A percentile compares a stretch with the other conserved stretches of the same genome.
Conservation (phyloP, 2,329 filamentous ascomycete genomes). For the Neonectria hederae region DNA sequence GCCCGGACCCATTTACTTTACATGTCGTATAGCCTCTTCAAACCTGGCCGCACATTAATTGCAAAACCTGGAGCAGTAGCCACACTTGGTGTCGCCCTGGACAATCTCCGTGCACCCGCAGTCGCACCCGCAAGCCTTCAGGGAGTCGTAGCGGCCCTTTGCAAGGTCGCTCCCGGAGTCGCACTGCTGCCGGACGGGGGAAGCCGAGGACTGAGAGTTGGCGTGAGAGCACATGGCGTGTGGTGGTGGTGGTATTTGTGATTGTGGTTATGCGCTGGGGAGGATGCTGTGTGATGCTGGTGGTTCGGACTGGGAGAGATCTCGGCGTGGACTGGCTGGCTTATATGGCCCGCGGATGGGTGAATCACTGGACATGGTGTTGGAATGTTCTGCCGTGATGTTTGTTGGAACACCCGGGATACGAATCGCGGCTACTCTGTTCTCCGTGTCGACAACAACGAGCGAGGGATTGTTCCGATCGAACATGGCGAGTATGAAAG, state of each 20-base stretch:
- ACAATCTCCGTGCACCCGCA: slow-evolving; percentile 18
- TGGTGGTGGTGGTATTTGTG: neutral
- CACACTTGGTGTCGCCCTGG: neutral
- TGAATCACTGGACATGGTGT: neutral
- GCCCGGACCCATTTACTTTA: neutral
- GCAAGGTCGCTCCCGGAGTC: neutral
- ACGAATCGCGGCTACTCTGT: neutral
- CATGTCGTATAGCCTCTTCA: neutral
- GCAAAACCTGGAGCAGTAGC: slow-evolving; percentile 26
- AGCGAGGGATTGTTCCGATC: neutral
- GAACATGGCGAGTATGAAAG: neutral
- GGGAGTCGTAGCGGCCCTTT: neutral
- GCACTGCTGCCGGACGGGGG: neutral
- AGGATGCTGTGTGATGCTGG: neutral
- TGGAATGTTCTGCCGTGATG: neutral
- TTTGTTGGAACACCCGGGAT: neutral
- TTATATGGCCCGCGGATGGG: neutral
- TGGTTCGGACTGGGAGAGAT: neutral
- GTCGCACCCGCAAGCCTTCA: slow-evolving; percentile 10
- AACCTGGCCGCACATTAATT: neutral
- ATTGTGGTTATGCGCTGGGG: too few species aligned
- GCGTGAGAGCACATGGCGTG: neutral
- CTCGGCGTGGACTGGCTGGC: neutral
- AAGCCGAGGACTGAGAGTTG: neutral
- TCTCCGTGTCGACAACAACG: neutral